These are phyloP conservation scores for Pythium angustatum DNA, from an alignment of 352 stramenopile genomes.

Conservation along the genomic window DNA sequence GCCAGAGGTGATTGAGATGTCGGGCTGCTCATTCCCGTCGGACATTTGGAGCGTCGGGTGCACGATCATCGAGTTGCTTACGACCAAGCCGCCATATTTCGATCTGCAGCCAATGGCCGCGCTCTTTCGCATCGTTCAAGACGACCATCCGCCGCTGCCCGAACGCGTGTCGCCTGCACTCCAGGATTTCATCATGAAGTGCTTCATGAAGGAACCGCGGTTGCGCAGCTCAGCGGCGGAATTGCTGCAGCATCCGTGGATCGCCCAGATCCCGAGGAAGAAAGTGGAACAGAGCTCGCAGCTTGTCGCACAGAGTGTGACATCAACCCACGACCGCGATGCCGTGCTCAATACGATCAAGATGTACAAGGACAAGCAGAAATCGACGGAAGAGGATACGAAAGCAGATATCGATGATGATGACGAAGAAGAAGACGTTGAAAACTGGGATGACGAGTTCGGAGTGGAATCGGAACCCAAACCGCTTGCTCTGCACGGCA, in stretches of 20 bases:
- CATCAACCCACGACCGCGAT: slow-evolving; percentile 73
- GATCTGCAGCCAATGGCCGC: slow-evolving; percentile 90
- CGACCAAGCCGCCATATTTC: slow-evolving; percentile 93
- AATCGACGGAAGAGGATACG: slow-evolving; percentile 12
- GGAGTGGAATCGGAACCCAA: slow-evolving; percentile 42
- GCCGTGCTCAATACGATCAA: slow-evolving; percentile 87
- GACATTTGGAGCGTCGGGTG: slow-evolving; percentile 95
- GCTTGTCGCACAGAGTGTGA: slow-evolving; percentile 73
- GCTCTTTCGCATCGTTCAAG: slow-evolving; percentile 93
- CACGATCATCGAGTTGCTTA: slow-evolving; percentile 94
- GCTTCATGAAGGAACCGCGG: slow-evolving; percentile 91
- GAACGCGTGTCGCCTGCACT: slow-evolving; percentile 88
- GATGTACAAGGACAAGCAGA: slow-evolving; percentile 59
- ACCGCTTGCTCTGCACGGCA: slow-evolving; percentile 25
- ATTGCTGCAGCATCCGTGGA: slow-evolving; percentile 89
- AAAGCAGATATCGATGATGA: slow-evolving; percentile 10
- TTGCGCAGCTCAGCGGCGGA: slow-evolving; percentile 81
- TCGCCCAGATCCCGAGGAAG: slow-evolving; percentile 85
- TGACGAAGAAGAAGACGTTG: slow-evolving; percentile 41
- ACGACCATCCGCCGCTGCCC: slow-evolving; percentile 90
- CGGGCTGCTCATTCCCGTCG: slow-evolving; percentile 88
- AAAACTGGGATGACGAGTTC: slow-evolving; percentile 89
- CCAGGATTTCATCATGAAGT: slow-evolving; percentile 92
- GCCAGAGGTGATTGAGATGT: slow-evolving; percentile 96
- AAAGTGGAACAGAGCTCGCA: slow-evolving; percentile 89